These are phyloP conservation scores for Taphrina populina DNA, from an alignment of 1,139 yeast species.

Conservation along the genomic window DNA sequence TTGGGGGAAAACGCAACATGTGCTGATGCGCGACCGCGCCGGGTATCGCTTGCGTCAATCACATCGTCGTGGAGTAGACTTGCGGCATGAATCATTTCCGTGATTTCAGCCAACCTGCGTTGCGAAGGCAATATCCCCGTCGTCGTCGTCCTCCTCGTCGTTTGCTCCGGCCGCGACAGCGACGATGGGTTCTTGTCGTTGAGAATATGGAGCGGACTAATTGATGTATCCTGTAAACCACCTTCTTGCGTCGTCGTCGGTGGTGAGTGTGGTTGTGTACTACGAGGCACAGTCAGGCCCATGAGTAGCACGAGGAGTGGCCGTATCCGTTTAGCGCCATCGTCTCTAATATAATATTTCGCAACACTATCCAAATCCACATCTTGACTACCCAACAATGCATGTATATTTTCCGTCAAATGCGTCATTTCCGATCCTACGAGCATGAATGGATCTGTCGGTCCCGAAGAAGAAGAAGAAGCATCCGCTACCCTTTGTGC, in stretches of 20 bases:
- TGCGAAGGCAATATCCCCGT: slow-evolving; percentile 84
- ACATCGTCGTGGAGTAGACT: slow-evolving; percentile 96
- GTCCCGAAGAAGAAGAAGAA: slow-evolving; percentile 35
- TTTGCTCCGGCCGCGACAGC: slow-evolving; percentile 49
- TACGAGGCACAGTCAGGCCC: slow-evolving; percentile 75
- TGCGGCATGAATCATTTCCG: slow-evolving; percentile 98
- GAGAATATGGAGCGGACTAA: slow-evolving; percentile 77
- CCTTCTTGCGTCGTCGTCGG: slow-evolving; percentile 42
- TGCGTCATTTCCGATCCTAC: slow-evolving; percentile 95
- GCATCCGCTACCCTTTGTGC: slow-evolving; percentile 81
- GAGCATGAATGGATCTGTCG: slow-evolving; percentile 78
- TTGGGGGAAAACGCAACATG: slow-evolving; percentile 92
- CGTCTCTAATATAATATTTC: slow-evolving; percentile 89
- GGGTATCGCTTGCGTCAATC: slow-evolving; percentile 84
- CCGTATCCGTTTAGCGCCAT: slow-evolving; percentile 83
- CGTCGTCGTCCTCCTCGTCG: slow-evolving; percentile 46
- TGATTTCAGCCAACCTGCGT: slow-evolving; percentile 91
- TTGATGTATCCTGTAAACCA: slow-evolving; percentile 45
- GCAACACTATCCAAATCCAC: slow-evolving; percentile 88
- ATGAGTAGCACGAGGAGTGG: slow-evolving; percentile 83
- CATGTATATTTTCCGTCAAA: slow-evolving; percentile 81
- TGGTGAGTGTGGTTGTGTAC: slow-evolving; percentile 51
- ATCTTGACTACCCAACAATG: slow-evolving; percentile 85
- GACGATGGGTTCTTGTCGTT: slow-evolving; percentile 78
- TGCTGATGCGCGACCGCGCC: slow-evolving; percentile 89